These are phyloP conservation scores for Candida andamanensis DNA, from an alignment of 805 yeast genomes.

Conservation along the genomic window DNA sequence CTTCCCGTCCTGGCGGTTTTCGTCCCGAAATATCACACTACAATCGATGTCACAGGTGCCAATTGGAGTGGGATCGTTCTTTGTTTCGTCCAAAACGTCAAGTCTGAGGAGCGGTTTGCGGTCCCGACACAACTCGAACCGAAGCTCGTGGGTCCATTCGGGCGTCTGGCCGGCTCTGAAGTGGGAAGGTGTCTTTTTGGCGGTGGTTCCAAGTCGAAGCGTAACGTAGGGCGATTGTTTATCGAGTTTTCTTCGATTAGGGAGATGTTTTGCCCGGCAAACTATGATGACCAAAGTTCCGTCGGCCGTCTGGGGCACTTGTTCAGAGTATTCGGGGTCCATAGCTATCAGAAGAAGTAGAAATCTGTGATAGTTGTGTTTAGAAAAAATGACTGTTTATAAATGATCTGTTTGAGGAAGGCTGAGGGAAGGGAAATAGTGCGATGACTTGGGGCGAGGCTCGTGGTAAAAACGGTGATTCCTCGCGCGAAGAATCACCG, in stretches of 20 bases:
- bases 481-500: too few relatives aligned
- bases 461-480: too few relatives aligned
- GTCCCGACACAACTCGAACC: constrained; percentile 62
- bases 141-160: constrained; percentile 71
- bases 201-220: constrained; percentile 73
- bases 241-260: constrained; percentile 80
- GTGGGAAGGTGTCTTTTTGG: constrained; percentile 72
- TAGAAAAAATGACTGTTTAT: too few relatives aligned
- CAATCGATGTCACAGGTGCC: constrained; percentile 80
- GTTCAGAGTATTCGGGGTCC: constrained; percentile 9
- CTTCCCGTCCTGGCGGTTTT: constrained; percentile 46
- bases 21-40: constrained; percentile 56
- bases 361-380: neutral
- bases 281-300: constrained; percentile 70
- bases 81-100: constrained; percentile 79
- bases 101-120: constrained; percentile 60
- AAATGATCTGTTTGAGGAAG: too few relatives aligned
- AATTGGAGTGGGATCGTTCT: constrained; percentile 79
- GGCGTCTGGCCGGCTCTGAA: constrained; percentile 94
- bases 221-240: constrained; percentile 92
- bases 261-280: constrained; percentile 76
- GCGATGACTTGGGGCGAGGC: too few relatives aligned
- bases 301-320: constrained; percentile 33
- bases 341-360: neutral
- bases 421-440: too few relatives aligned